A percentile compares a stretch with the other conserved stretches of the same genome.
These are phyloP conservation scores for Yamadazyma triangularis DNA, from an alignment of 1,139 yeast genomes.

Conservation along the genomic window DNA sequence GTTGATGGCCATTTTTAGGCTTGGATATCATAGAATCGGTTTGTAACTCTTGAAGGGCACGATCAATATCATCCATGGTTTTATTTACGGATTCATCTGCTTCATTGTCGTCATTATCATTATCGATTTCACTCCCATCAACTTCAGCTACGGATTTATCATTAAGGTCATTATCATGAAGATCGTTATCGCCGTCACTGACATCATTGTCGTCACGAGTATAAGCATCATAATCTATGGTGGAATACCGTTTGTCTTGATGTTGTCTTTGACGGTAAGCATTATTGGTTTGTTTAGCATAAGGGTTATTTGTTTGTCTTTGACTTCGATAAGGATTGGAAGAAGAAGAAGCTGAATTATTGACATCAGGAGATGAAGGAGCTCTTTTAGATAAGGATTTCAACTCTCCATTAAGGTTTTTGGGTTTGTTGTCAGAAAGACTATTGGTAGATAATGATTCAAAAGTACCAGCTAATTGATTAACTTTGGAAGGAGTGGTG, in stretches of 20 bases:
- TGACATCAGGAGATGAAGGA: not conserved
- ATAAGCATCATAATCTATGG: not conserved
- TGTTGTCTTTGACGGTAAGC: not conserved
- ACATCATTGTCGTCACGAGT: not conserved
- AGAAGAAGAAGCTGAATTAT: not conserved
- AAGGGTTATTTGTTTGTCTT: conserved; percentile 1
- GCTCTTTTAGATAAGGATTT: not conserved
- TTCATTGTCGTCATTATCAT: conserved; percentile 1
- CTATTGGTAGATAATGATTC: conserved; percentile 12
- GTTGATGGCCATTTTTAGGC: conserved; percentile 10
- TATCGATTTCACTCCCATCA: not conserved
- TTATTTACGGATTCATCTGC: conserved; percentile 31
- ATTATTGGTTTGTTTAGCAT: not conserved
- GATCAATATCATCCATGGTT: conserved; percentile 79
- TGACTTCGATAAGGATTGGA: not conserved
- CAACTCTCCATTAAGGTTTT: not conserved
- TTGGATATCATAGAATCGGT: conserved; percentile 17
- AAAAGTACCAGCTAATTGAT: conserved; percentile 15
- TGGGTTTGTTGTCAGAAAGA: not conserved
- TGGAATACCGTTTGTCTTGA: not conserved
- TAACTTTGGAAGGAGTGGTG: conserved; percentile 5
- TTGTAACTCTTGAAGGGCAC: conserved; percentile 71
- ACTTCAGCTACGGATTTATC: conserved; percentile 1
- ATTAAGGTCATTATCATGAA: not conserved
- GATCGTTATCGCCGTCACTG: not conserved